Conservation (phyloP, 2,329 filamentous ascomycete species). For the Alternaria brassicicola region DNA sequence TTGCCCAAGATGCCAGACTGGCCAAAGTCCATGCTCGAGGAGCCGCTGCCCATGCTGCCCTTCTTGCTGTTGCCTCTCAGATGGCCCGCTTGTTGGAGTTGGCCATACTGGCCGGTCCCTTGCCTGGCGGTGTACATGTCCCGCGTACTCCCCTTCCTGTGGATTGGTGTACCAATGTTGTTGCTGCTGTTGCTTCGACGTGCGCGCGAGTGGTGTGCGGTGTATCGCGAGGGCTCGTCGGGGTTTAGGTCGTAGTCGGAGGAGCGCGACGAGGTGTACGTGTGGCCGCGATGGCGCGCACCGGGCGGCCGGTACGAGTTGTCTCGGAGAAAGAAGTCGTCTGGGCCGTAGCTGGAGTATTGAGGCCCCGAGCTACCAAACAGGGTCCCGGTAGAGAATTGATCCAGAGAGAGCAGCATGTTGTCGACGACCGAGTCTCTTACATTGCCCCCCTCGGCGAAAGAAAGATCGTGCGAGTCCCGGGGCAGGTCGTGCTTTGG, state of each 20-base stretch:
- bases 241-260: constrained; percentile 59
- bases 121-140: constrained; percentile 34
- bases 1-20: constrained; percentile 64
- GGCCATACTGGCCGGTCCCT: constrained; percentile 32
- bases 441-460: constrained; percentile 69
- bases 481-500: constrained; percentile 30
- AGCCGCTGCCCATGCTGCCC: constrained; percentile 74
- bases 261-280: constrained; percentile 64
- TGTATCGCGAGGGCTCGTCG: constrained; percentile 50
- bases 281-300: constrained; percentile 61
- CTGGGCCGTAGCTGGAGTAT: constrained; percentile 50
- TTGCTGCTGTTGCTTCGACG: constrained; percentile 83
- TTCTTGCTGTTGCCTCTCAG: constrained; percentile 59
- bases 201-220: constrained; percentile 55
- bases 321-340: constrained; percentile 48
- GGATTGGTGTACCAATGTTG: constrained; percentile 58
- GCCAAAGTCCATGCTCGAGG: constrained; percentile 69
- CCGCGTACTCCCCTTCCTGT: constrained; percentile 45
- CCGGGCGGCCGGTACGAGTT: constrained; percentile 39
- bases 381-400: constrained; percentile 50
- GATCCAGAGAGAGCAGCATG: constrained; percentile 91
- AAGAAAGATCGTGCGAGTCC: constrained; percentile 85
- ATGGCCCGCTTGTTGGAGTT: constrained; percentile 40
- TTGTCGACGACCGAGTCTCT: constrained; percentile 94
- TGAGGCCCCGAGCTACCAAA: constrained; percentile 25